Conservation (phyloP, 1,284 basidiomycete species). For the Microbotryum lychnidis-dioicae region DNA sequence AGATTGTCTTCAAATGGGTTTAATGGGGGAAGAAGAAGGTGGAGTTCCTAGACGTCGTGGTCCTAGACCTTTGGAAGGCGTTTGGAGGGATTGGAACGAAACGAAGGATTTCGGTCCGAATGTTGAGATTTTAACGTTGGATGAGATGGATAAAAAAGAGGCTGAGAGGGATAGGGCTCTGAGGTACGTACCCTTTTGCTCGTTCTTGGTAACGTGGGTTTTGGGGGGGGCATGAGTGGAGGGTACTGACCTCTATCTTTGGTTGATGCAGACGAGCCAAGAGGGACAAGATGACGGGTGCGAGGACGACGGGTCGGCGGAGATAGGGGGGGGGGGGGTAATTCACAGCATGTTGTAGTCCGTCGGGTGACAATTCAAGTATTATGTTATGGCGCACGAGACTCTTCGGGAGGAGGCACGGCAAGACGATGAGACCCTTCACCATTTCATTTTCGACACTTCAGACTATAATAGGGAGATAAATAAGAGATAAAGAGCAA, state of each 20-base stretch:
- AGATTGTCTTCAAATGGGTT: slow-evolving; percentile 85
- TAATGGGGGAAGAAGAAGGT: slow-evolving; percentile 56
- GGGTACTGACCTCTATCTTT: not conserved
- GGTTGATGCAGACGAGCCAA: slow-evolving; percentile 13
- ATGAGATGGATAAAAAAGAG: slow-evolving; percentile 83
- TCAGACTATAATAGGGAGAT: too few relatives aligned
- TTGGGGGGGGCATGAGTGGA: too few relatives aligned
- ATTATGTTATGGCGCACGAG: too few relatives aligned
- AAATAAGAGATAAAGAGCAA: too few relatives aligned
- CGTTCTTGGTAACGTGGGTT: not conserved
- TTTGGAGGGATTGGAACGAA: slow-evolving; percentile 93
- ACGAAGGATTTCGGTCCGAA: slow-evolving; percentile 84
- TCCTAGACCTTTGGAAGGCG: slow-evolving; percentile 71
- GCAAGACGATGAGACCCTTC: too few relatives aligned
- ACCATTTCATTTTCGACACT: too few relatives aligned
- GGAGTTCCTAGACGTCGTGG: slow-evolving; percentile 35
- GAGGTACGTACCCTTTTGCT: slow-evolving; percentile 38
- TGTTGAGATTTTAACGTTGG: slow-evolving; percentile 73
- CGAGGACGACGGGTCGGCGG: slow-evolving; percentile 8
- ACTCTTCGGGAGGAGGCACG: too few relatives aligned
- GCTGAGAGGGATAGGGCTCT: slow-evolving; percentile 72
- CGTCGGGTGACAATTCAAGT: too few relatives aligned
- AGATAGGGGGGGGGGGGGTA: slow-evolving; percentile 8
- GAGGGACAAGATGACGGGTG: slow-evolving; percentile 11
- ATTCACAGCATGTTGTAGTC: too few relatives aligned